Conservation (phyloP, 768 basidiomycete species). For the Termitomyces sp. region DNA sequence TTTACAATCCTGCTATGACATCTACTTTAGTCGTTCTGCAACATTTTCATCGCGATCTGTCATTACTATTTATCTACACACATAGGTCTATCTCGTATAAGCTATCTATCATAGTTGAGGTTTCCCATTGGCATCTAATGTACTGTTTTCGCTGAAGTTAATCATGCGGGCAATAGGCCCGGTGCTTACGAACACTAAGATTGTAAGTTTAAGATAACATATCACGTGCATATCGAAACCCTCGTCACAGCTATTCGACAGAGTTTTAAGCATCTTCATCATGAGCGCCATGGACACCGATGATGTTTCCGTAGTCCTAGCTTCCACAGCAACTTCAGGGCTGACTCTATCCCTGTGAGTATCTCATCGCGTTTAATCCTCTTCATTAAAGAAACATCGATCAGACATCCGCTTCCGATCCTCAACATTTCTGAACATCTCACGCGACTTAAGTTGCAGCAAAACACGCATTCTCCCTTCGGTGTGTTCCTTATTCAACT, state of each 20-base stretch:
- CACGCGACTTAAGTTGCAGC: slow-evolving; percentile 78
- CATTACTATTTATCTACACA: background rate
- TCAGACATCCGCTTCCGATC: slow-evolving; percentile 92
- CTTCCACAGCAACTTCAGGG: slow-evolving; percentile 66
- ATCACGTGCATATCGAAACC: background rate
- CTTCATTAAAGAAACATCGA: slow-evolving; percentile 15
- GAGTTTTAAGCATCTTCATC: slow-evolving; percentile 6
- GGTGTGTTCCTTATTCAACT: slow-evolving; percentile 33
- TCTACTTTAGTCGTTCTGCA: background rate
- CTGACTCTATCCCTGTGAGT: slow-evolving; percentile 70
- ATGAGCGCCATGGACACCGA: slow-evolving; percentile 75
- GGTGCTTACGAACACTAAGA: no score
- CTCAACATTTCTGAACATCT: slow-evolving; percentile 96
- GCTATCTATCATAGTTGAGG: background rate
- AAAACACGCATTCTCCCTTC: slow-evolving; percentile 53
- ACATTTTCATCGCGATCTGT: background rate
- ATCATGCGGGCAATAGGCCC: background rate
- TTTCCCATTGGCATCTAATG: background rate
- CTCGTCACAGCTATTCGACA: background rate
- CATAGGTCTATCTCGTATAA: background rate
- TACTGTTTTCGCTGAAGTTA: background rate
- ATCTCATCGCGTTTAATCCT: background rate
- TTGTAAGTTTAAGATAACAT: background rate
- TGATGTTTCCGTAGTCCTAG: slow-evolving; percentile 68
- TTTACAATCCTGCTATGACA: background rate